These are phyloP conservation scores for Calonectria fujianensis DNA, from an alignment of 2,329 filamentous ascomycete species.

Conservation along the genomic window DNA sequence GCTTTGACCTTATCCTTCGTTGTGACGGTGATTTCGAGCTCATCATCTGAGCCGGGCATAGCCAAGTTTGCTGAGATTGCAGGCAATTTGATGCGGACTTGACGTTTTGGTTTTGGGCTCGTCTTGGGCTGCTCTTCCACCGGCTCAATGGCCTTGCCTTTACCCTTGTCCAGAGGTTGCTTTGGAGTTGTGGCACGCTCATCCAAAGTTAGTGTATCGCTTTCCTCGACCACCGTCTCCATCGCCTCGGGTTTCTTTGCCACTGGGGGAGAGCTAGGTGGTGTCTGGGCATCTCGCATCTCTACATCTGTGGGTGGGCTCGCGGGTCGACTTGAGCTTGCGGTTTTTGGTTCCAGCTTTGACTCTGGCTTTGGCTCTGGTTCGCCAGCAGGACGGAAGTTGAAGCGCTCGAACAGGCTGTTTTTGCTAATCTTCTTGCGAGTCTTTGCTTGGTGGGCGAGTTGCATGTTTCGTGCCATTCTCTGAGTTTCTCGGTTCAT, in stretches of 20 bases:
- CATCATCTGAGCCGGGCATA: slow-evolving; percentile 71
- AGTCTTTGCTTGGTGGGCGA: slow-evolving; percentile 91
- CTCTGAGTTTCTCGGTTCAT: slow-evolving; percentile 97
- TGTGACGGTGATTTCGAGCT: slow-evolving; percentile 77
- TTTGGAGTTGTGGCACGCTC: slow-evolving; percentile 58
- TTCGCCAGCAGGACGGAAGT: slow-evolving; percentile 74
- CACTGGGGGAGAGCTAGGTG: slow-evolving; percentile 81
- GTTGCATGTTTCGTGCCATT: slow-evolving; percentile 90
- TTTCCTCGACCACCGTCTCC: slow-evolving; percentile 35
- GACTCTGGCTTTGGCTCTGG: slow-evolving; percentile 55
- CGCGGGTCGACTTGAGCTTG: slow-evolving; percentile 74
- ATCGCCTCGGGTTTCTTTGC: slow-evolving; percentile 56
- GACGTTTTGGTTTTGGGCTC: slow-evolving; percentile 63
- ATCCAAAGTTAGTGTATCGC: slow-evolving; percentile 59
- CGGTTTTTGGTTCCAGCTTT: slow-evolving; percentile 58
- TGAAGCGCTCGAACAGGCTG: slow-evolving; percentile 89
- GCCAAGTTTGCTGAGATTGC: slow-evolving; percentile 61
- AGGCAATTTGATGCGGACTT: slow-evolving; percentile 71
- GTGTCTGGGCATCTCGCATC: slow-evolving; percentile 74
- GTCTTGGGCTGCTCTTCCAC: slow-evolving; percentile 49
- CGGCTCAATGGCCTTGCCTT: slow-evolving; percentile 70
- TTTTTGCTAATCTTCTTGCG: slow-evolving; percentile 93
- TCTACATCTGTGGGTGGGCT: slow-evolving; percentile 73
- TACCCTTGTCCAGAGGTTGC: slow-evolving; percentile 72
- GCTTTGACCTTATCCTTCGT: slow-evolving; percentile 72